Evolutionary conservation across 331 rosid genomes (phyloP).

Genomic region (Ulmus americana): DNA sequence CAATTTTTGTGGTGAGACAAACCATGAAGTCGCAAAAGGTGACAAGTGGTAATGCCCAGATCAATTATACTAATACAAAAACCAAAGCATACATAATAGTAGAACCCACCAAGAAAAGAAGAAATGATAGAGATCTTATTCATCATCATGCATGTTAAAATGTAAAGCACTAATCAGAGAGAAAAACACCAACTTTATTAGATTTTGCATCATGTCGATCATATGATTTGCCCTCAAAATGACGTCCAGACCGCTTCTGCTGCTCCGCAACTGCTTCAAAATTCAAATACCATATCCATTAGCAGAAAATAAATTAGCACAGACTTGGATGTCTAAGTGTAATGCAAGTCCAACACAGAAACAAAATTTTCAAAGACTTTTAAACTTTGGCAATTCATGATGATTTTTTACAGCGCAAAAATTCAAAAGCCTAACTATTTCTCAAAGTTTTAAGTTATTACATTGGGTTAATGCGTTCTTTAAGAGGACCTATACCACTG

Average conservation of each 20-base stretch:
- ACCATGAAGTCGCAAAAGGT: too few relatives aligned
- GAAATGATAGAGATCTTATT: not conserved
- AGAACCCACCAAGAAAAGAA: not conserved
- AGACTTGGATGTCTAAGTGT: not conserved
- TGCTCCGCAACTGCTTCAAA: slow-evolving; percentile 61
- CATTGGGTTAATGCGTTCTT: not conserved
- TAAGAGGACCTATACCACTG: not conserved
- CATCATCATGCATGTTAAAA: slow-evolving; percentile 17
- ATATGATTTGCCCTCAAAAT: slow-evolving; percentile 55
- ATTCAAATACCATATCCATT: slow-evolving; percentile 24
- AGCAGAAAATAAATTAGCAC: slow-evolving; percentile 25
- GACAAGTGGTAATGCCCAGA: too few relatives aligned
- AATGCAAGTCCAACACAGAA: too few relatives aligned
- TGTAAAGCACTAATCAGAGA: slow-evolving; percentile 11
- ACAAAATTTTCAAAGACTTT: too few relatives aligned
- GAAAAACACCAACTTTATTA: slow-evolving; percentile 57
- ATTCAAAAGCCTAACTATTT: too few relatives aligned
- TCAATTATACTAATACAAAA: not conserved
- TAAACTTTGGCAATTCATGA: too few relatives aligned
- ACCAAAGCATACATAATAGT: not conserved
- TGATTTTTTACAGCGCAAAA: too few relatives aligned
- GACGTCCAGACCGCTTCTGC: slow-evolving; percentile 62
- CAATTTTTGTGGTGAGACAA: too few relatives aligned
- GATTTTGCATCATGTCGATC: slow-evolving; percentile 67
- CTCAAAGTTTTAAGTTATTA: too few relatives aligned